Conservation (phyloP, 805 yeast species). For the Groenewaldozyma tartarivorans region DNA sequence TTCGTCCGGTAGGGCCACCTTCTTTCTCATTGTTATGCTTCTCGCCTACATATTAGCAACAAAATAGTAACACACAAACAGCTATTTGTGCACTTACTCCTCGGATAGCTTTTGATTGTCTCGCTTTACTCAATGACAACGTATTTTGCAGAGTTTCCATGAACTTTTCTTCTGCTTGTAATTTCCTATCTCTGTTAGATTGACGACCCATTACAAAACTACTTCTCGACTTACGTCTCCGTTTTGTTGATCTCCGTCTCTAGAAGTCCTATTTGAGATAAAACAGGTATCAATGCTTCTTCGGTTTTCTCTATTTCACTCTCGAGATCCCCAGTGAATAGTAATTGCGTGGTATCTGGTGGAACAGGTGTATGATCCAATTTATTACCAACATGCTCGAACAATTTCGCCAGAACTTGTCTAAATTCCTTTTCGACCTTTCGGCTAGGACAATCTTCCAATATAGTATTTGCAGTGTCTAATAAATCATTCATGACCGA, state of each 20-base stretch:
- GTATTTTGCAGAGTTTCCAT: neutral
- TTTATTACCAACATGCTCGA: neutral
- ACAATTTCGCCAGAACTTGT: neutral
- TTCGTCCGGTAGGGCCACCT: too few species aligned
- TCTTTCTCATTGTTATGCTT: too few species aligned
- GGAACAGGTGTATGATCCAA: neutral
- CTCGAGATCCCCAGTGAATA: neutral
- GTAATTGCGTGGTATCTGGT: neutral
- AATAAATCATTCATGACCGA: neutral
- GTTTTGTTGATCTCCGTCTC: constrained; percentile 6
- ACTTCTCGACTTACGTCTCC: constrained; percentile 1
- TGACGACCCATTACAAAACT: too few species aligned
- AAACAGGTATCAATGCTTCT: neutral
- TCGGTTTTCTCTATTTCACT: neutral
- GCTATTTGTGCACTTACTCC: neutral
- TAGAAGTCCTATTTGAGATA: neutral
- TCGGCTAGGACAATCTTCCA: neutral
- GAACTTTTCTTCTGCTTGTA: neutral
- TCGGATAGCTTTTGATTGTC: neutral
- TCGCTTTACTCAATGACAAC: neutral
- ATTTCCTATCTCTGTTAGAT: neutral
- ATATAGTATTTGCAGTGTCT: neutral
- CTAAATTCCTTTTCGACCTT: neutral
- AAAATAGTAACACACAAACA: too few species aligned
- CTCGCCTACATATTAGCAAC: too few species aligned